Evolutionary conservation across 2,329 filamentous ascomycete species (phyloP).

Genomic region (Corinectria fuckeliana): DNA sequence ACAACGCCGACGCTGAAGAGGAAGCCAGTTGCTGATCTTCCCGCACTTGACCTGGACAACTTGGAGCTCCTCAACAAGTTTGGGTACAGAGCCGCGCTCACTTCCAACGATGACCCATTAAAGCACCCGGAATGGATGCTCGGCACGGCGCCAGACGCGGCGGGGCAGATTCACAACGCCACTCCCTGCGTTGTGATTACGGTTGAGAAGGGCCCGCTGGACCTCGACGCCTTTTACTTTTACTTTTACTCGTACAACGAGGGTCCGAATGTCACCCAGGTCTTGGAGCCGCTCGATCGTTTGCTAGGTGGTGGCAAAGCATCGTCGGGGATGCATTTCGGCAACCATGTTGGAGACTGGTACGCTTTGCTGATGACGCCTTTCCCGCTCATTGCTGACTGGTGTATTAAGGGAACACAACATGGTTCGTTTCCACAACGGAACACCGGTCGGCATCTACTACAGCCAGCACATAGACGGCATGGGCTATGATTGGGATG

Average conservation of each 20-base stretch:
- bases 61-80: conserved; percentile 37
- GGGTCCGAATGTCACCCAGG: conserved; percentile 42
- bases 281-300: conserved; percentile 38
- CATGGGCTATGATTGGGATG: conserved; percentile 38
- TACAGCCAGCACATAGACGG: conserved; percentile 40
- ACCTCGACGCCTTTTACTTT: conserved; percentile 44
- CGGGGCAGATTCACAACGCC: conserved; percentile 31
- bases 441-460: conserved; percentile 38
- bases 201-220: conserved; percentile 35
- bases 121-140: conserved; percentile 37
- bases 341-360: conserved; percentile 42
- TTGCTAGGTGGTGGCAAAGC: conserved; percentile 23
- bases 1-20: conserved; percentile 35
- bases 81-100: conserved; percentile 28
- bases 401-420: conserved; percentile 32
- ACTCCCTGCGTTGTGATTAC: conserved; percentile 42
- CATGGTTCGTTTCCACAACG: conserved; percentile 37
- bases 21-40: conserved; percentile 26
- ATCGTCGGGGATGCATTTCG: conserved; percentile 36
- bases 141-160: conserved; percentile 34
- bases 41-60: conserved; percentile 38
- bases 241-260: conserved; percentile 46
- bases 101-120: conserved; percentile 39
- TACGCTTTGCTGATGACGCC: not conserved
- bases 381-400: conserved; percentile 1